phyloP scores from a whole-genome alignment of 1,284 basidiomycete species.

The Tilletia walkeri region DNA sequence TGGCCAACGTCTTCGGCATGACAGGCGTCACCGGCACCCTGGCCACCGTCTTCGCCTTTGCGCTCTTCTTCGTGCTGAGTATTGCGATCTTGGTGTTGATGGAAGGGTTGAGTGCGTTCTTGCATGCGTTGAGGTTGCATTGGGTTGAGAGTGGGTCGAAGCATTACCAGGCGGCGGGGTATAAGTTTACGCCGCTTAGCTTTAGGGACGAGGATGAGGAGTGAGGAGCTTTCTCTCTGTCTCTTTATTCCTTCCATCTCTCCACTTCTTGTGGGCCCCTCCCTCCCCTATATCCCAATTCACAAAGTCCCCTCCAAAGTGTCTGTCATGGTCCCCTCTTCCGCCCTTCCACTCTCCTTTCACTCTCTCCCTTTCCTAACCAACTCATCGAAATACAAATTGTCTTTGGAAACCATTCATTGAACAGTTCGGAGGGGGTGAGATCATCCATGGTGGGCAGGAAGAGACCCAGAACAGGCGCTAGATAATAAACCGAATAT shows the following conservation, averaged over 20 bases:
- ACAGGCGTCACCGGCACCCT: conserved; percentile 62
- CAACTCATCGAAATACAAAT: no score
- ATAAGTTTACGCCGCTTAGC: conserved; percentile 58
- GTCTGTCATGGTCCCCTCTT: no score
- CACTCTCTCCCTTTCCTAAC: no score
- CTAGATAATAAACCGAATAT: no score
- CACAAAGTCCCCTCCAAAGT: not conserved
- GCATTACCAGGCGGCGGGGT: conserved; percentile 86
- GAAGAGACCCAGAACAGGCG: no score
- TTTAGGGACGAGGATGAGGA: conserved; percentile 23
- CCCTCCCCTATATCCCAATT: not conserved
- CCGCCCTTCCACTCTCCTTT: no score
- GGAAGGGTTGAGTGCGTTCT: conserved; percentile 76
- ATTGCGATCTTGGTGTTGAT: conserved; percentile 72
- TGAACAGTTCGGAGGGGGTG: no score
- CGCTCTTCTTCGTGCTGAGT: conserved; percentile 79
- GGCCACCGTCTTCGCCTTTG: conserved; percentile 67
- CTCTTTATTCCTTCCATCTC: not conserved
- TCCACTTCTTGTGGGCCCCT: no score
- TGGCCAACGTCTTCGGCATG: conserved; percentile 53
- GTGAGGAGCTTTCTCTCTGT: not conserved
- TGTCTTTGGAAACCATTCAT: not conserved
- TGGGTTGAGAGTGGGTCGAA: conserved; percentile 88
- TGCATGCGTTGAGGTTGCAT: conserved; percentile 93
- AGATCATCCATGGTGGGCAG: no score